Conservation (phyloP, 1,139 yeast species). For the Nadsonia starkeyi-henricii region DNA sequence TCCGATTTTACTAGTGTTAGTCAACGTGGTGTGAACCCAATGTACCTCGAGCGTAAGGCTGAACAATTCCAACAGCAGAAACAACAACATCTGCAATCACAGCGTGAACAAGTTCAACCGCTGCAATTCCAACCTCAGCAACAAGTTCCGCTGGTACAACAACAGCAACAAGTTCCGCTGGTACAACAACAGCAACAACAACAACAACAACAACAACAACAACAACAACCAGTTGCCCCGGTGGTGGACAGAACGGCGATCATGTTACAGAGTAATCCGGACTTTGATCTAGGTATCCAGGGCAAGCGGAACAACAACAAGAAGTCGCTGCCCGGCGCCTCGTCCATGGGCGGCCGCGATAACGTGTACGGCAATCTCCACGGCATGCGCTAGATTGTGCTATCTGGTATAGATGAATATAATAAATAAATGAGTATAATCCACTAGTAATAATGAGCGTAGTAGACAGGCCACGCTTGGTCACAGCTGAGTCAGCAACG, state of each 20-base stretch:
- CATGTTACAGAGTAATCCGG: not conserved
- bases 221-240: not conserved
- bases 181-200: not conserved
- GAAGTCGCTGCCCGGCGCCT: no score
- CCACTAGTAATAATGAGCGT: no score
- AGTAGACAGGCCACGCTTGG: no score
- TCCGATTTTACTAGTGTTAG: slow-evolving; percentile 73
- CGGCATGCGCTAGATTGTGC: no score
- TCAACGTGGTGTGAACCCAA: slow-evolving; percentile 62
- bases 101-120: not conserved
- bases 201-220: not conserved
- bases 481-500: no score
- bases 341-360: no score
- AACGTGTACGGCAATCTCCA: no score
- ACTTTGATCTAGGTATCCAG: not conserved
- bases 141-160: slow-evolving; percentile 1
- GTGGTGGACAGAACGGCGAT: not conserved
- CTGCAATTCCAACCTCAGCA: not conserved
- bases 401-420: no score
- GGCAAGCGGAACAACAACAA: no score
- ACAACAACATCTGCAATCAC: not conserved
- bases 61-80: not conserved
- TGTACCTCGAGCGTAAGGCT: slow-evolving; percentile 23
- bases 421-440: no score
- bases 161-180: not conserved